phyloP scores from a whole-genome alignment of 768 basidiomycete genomes.

The Tephrocybe sp. region DNA sequence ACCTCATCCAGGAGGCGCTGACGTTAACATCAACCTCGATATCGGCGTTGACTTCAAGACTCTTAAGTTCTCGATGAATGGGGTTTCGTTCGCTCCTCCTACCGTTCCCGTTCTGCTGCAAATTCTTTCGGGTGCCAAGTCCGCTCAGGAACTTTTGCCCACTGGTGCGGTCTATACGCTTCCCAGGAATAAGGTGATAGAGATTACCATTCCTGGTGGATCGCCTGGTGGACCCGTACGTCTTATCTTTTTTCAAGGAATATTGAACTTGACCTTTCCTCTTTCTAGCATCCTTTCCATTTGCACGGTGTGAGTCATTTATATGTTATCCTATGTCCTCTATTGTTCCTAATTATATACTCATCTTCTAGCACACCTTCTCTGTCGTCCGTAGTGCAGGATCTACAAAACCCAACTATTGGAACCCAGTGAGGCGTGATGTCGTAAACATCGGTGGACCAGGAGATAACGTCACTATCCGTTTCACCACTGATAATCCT shows the following conservation, averaged over 20 bases:
- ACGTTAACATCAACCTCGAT: constrained; percentile 16
- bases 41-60: constrained; percentile 11
- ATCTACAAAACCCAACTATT: constrained; percentile 27
- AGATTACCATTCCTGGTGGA: constrained; percentile 34
- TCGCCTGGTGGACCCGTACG: constrained; percentile 18
- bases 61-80: constrained; percentile 30
- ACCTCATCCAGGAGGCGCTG: constrained; percentile 11
- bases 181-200: constrained; percentile 34
- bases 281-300: constrained; percentile 33
- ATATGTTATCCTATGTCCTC: not conserved
- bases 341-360: not conserved
- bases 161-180: constrained; percentile 33
- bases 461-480: constrained; percentile 48
- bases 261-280: not conserved
- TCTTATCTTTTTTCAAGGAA: not conserved
- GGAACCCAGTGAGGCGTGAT: constrained; percentile 35
- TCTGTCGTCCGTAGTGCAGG: constrained; percentile 34
- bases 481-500: constrained; percentile 64
- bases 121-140: constrained; percentile 38
- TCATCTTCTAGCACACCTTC: constrained; percentile 28
- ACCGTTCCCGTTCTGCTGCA: constrained; percentile 43
- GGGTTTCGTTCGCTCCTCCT: constrained; percentile 27
- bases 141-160: constrained; percentile 28
- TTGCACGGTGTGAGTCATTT: constrained; percentile 32
- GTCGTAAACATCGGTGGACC: constrained; percentile 41